Percentiles rank a stretch among this genome's conserved stretches.
These are phyloP conservation scores for Prunus mongolica DNA, from an alignment of 306 rosid genomes.

Conservation along the genomic window DNA sequence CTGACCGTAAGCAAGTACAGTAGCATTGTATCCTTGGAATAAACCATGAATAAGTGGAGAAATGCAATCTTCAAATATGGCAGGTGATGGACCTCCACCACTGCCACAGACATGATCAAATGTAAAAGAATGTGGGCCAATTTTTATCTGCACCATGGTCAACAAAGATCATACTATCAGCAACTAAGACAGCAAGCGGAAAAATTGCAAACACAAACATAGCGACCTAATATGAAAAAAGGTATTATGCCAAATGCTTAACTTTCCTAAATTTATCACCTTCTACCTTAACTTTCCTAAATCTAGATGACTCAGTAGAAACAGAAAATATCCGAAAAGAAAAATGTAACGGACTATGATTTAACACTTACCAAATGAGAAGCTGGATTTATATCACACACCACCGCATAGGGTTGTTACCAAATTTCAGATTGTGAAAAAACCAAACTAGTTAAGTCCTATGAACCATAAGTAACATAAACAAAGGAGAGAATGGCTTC, in stretches of 20 bases:
- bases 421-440: neutral
- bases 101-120: conserved; percentile 75
- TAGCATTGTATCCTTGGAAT: conserved; percentile 81
- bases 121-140: conserved; percentile 77
- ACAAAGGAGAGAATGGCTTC: neutral
- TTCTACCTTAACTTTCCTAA: neutral
- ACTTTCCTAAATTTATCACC: neutral
- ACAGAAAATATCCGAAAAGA: too few species aligned
- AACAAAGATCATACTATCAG: conserved; percentile 25
- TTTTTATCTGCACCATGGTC: conserved; percentile 55
- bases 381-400: neutral
- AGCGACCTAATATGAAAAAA: neutral
- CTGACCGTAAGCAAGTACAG: conserved; percentile 93
- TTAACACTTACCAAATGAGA: neutral
- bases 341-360: neutral
- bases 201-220: conserved; percentile 10
- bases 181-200: conserved; percentile 9
- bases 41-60: conserved; percentile 73
- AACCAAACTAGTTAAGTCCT: neutral
- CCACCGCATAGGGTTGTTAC: neutral
- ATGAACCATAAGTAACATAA: neutral
- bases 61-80: conserved; percentile 70
- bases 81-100: conserved; percentile 57
- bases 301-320: too few species aligned
- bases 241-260: neutral